These are phyloP conservation scores for Didymella pinodella DNA, from an alignment of 2,329 filamentous ascomycete species.

Conservation along the genomic window DNA sequence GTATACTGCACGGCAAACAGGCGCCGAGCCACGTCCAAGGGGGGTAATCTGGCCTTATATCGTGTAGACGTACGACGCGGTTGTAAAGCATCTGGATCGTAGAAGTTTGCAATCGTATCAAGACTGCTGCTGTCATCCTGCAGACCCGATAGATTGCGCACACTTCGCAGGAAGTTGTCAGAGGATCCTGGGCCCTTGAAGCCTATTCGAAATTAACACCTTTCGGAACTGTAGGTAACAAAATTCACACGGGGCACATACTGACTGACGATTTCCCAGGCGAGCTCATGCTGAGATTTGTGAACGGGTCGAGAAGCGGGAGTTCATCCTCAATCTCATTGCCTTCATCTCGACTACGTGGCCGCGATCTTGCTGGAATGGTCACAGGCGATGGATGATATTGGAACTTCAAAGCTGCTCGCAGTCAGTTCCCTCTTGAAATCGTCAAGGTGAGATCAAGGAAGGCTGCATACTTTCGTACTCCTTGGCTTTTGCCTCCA, in stretches of 20 bases:
- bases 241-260: neutral
- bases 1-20: slow-evolving; percentile 12
- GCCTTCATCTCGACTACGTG: neutral
- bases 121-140: slow-evolving; percentile 11
- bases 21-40: slow-evolving; percentile 11
- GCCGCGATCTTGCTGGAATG: neutral
- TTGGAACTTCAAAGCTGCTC: slow-evolving; percentile 1
- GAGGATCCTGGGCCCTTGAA: slow-evolving; percentile 11
- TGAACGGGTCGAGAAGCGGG: slow-evolving; percentile 12
- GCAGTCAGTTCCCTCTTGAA: neutral
- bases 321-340: slow-evolving; percentile 11
- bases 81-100: slow-evolving; percentile 14
- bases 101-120: slow-evolving; percentile 11
- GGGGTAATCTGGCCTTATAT: slow-evolving; percentile 4
- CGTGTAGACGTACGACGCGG: slow-evolving; percentile 7
- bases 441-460: neutral
- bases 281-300: slow-evolving; percentile 7
- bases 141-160: slow-evolving; percentile 11
- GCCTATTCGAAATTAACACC: slow-evolving; percentile 1
- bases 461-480: slow-evolving; percentile 1
- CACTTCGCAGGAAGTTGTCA: slow-evolving; percentile 12
- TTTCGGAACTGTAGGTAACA: neutral
- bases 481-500: slow-evolving; percentile 4
- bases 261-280: slow-evolving; percentile 8
- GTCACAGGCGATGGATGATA: neutral